Evolutionary conservation across 2,329 filamentous ascomycete species (phyloP), one percentile per base, ranked within the genome.

Genomic region (Claviceps sp.): DNA sequence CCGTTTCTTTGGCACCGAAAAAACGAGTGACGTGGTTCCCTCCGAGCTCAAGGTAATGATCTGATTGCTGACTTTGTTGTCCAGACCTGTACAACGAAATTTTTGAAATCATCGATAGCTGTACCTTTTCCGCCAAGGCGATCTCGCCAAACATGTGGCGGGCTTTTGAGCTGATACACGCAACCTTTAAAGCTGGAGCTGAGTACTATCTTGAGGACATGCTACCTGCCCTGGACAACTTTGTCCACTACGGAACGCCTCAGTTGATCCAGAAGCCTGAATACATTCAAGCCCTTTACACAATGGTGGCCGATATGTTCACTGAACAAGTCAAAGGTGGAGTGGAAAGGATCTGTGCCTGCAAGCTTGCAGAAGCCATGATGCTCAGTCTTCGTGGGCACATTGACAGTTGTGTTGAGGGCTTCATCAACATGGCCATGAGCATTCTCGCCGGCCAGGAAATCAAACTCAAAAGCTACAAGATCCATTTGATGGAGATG

Each of bases 31-130:
- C 29, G 8, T 34, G 29, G 9, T 34, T 34, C 29, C 9, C 29
- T 11, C 29, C 9, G 9, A 34, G 3, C 29, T 34, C 9, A 34
- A 11, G 29, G 9, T 11, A 34, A 11, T 34, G 3, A 34, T 34
- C 29, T 34, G 29, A 34, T 34, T 34, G 29, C 29, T 34, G 29
- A 34, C 29, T 47, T 26, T 23, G 26, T 34, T 47, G 16, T 37
- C 20, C 49, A 85, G 85, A 98, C 68, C 73, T 98, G 22, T 98
- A 96, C 69, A 98, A 97, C 65, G 93, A 98, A 66, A 82, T 97
- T 5, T 98, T 98, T 60, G 93, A 98, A 70, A 98, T 98, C 61
- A 95, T 98, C 60, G 93, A 98, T 67, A 96, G 89, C 75, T 98
- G 93, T 75, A 98, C 93, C 7, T 98, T 97, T 66, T 88, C 93